Conservation (phyloP, 805 yeast species). For the Cyberlindnera euphorbiiphila region DNA sequence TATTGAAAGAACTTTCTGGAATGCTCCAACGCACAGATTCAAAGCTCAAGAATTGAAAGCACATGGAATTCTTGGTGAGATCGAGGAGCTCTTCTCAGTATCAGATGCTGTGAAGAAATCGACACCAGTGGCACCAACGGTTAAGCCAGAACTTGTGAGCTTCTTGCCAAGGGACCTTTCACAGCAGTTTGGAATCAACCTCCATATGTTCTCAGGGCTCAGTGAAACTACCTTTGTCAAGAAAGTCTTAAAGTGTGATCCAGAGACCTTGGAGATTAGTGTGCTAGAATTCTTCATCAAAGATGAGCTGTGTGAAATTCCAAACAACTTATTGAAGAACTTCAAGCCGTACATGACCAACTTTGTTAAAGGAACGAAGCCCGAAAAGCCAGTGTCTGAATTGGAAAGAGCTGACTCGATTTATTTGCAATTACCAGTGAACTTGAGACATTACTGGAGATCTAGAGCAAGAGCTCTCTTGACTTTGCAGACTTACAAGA, state of each 20-base stretch:
- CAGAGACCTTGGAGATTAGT: conserved; percentile 61
- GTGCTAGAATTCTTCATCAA: conserved; percentile 82
- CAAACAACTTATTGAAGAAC: conserved; percentile 64
- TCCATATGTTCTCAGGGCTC: conserved; percentile 67
- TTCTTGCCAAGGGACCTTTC: conserved; percentile 80
- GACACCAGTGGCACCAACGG: conserved; percentile 14
- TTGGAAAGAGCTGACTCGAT: conserved; percentile 85
- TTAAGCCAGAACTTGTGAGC: conserved; percentile 40
- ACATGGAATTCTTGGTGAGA: conserved; percentile 77
- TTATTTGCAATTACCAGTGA: conserved; percentile 76
- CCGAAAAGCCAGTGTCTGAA: conserved; percentile 70
- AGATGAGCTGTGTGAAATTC: conserved; percentile 70
- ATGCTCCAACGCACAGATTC: conserved; percentile 49
- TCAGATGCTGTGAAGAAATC: conserved; percentile 49
- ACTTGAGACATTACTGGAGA: conserved; percentile 86
- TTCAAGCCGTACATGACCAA: conserved; percentile 79
- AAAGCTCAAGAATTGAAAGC: conserved; percentile 61
- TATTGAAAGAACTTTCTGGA: conserved; percentile 86
- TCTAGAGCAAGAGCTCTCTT: conserved; percentile 82
- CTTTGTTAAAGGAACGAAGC: conserved; percentile 38
- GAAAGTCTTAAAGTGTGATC: conserved; percentile 74
- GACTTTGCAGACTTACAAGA: conserved; percentile 65
- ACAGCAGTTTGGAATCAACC: conserved; percentile 92
- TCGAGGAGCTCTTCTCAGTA: conserved; percentile 85
- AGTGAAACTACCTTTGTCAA: conserved; percentile 62